These are phyloP conservation scores for Mallotus nudiflorus DNA, from an alignment of 345 rosid species.

Conservation along the genomic window DNA sequence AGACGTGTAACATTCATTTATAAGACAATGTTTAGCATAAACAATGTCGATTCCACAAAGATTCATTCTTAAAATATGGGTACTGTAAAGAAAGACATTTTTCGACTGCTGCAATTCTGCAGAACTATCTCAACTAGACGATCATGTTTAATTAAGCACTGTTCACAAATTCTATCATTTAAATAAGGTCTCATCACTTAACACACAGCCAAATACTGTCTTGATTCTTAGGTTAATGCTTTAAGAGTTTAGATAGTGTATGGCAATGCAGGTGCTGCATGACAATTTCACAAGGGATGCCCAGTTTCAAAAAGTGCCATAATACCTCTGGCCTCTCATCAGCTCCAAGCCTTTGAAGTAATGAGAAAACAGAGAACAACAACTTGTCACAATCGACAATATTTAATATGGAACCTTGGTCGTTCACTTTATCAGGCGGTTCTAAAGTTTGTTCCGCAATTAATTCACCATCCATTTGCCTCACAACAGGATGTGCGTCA, in stretches of 20 bases:
- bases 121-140: neutral
- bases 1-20: neutral
- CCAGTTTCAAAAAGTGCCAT: conserved; percentile 10
- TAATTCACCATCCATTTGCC: conserved; percentile 46
- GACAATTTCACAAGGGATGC: neutral
- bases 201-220: neutral
- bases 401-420: conserved; percentile 31
- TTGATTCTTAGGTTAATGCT: conserved; percentile 5
- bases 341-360: conserved; percentile 90
- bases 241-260: neutral
- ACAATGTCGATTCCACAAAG: neutral
- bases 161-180: neutral
- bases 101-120: neutral
- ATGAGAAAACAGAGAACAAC: conserved; percentile 78
- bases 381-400: conserved; percentile 59
- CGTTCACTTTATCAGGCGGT: conserved; percentile 31
- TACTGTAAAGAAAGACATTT: neutral
- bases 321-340: conserved; percentile 98
- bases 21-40: neutral
- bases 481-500: conserved; percentile 35
- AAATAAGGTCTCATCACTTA: neutral
- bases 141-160: neutral
- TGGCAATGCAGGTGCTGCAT: neutral
- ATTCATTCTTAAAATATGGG: neutral
- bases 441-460: conserved; percentile 37